phyloP scores from a whole-genome alignment of 1,284 basidiomycete genomes.

The Naganishia sp. region DNA sequence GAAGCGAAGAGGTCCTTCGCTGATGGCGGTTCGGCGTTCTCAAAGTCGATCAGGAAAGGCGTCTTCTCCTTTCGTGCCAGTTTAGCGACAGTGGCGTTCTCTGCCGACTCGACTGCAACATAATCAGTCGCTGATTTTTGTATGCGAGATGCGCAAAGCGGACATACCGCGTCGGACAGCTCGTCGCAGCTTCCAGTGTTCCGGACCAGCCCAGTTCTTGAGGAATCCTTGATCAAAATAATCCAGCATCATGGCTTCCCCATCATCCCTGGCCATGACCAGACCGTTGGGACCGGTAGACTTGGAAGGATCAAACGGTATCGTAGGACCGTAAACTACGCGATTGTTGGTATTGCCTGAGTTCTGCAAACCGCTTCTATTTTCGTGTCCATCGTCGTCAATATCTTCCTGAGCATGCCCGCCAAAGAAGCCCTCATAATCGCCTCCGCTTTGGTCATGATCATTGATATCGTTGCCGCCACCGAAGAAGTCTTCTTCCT shows the following conservation, averaged over 20 bases:
- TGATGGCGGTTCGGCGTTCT: constrained; percentile 62
- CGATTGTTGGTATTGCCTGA: constrained; percentile 4
- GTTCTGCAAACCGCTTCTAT: constrained; percentile 39
- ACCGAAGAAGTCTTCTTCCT: constrained; percentile 56
- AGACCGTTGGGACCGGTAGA: constrained; percentile 72
- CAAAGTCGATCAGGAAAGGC: constrained; percentile 85
- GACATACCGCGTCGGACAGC: constrained; percentile 70
- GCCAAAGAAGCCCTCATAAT: constrained; percentile 54
- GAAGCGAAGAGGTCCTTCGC: constrained; percentile 80
- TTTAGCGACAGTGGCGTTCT: constrained; percentile 57
- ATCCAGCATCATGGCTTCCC: constrained; percentile 69
- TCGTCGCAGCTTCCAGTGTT: constrained; percentile 93
- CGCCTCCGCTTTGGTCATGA: constrained; percentile 63
- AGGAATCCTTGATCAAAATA: constrained; percentile 88
- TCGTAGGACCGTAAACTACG: constrained; percentile 33
- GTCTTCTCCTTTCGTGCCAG: constrained; percentile 71
- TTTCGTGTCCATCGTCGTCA: constrained; percentile 56
- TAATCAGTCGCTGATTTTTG: background rate
- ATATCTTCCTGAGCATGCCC: constrained; percentile 51
- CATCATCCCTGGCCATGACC: constrained; percentile 73
- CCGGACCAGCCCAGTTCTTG: constrained; percentile 98
- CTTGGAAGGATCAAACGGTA: constrained; percentile 76
- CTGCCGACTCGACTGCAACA: constrained; percentile 43
- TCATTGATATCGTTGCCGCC: constrained; percentile 75
- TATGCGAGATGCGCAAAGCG: background rate